Conservation (phyloP, 106 monocot genomes). For the Narthecium ossifragum region DNA sequence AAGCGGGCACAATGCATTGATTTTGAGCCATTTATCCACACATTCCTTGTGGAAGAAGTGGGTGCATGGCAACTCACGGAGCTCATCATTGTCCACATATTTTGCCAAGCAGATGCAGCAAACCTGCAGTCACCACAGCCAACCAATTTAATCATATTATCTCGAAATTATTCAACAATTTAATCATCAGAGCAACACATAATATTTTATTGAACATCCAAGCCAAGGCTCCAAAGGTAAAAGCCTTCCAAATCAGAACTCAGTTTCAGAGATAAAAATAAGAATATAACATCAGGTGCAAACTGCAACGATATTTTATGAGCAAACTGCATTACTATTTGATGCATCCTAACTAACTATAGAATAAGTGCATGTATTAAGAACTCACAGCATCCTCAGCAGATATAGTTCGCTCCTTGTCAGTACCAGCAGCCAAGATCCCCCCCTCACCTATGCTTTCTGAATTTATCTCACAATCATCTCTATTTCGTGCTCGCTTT, state of each 20-base stretch:
- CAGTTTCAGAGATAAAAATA: too few species aligned
- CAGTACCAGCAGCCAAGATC: conserved; percentile 52
- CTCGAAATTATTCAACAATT: too few species aligned
- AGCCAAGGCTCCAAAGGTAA: too few species aligned
- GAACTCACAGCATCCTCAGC: conserved; percentile 68
- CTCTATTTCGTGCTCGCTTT: conserved; percentile 11
- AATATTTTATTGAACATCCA: too few species aligned
- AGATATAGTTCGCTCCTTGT: conserved; percentile 47
- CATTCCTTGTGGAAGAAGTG: conserved; percentile 61
- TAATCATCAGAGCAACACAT: too few species aligned
- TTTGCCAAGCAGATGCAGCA: conserved; percentile 63
- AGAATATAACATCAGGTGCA: too few species aligned
- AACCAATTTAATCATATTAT: too few species aligned
- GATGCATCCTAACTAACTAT: too few species aligned
- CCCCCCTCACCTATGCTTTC: conserved; percentile 37
- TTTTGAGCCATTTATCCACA: conserved; percentile 69
- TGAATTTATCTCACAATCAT: conserved; percentile 16
- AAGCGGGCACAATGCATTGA: conserved; percentile 57
- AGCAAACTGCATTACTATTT: too few species aligned
- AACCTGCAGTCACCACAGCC: conserved; percentile 22
- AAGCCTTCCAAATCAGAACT: too few species aligned
- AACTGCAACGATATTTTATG: too few species aligned
- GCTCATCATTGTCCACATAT: conserved; percentile 46
- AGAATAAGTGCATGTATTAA: conserved; percentile 1
- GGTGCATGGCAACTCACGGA: conserved; percentile 47